Evolutionary conservation across 495 filamentous ascomycete genomes (phyloP), one percentile per base, ranked within the genome.

Genomic region (Lindgomyces ingoldianus): DNA sequence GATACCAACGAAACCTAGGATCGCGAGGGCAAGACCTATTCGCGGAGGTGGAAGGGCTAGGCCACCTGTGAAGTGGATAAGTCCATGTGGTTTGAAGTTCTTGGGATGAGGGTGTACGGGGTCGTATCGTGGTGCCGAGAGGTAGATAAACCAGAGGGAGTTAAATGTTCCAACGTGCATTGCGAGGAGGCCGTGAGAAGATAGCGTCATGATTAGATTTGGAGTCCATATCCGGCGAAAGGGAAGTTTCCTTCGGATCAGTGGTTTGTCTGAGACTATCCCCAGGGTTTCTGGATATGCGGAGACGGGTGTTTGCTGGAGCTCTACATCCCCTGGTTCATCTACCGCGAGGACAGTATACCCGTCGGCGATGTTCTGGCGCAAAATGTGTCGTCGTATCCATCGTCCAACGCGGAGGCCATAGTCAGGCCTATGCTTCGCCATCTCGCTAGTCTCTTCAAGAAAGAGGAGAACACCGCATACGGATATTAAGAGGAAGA

Each of bases 111-210:
- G 79, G 18, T 67, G 54, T 18, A 79, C 75, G 9, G 83, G 80
- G 10, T 75, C 67, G 59, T 68, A 77, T 47, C 81, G 81, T 0
- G 89, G 87, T 2, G 84, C 85, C 9, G 86, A 87, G 52, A 93
- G 77, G 71, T 89, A 90, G 24, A 89, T 81, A 51, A 87, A 89
- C 47, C 87, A 88, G 67, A 92, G 80, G 48, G 87, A 81, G 74
- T 87, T 89, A 79, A 90, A 93, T 8, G 89, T 86, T 36, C 86
- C 83, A 33, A 87, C 85, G 72, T 93, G 90, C 64, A 90, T 79
- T n/a, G 86, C 83, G 16, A 93, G 78, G 9, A 91, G 78, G 41
- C 82, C 84, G 33, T 91, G 87, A 3, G 81, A 79, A 33, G 89
- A 68, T 1, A 91, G 74, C 0, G 87, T 88, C 8, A 81, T 73